Base-by-base conservation (phyloP, 1,284 basidiomycete species). In the Porphyrellus sp. region DNA sequence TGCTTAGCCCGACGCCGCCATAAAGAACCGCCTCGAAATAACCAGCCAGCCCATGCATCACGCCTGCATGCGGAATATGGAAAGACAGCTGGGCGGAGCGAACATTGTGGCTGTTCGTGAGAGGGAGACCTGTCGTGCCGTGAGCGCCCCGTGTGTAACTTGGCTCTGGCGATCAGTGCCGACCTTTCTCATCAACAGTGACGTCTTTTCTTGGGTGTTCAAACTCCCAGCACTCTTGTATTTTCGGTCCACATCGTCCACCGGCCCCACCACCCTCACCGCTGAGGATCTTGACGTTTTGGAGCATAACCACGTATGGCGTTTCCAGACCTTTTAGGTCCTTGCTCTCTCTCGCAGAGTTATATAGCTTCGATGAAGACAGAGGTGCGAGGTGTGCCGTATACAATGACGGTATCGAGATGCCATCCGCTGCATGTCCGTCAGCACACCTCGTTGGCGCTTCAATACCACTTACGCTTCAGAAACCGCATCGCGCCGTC, bases 151-250 rank as follows among this genome's bases (percentile, higher is more conserved):
- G 12, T 18, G 35, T 20, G 43, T 8, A 16, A 33, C 40, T 21
- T 2, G n/a, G 37, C 27, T 16, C 25, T 8, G 49, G 12, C 13
- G 20, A 55, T 24, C 43, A 21, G 31, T 24, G 24, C 35, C 54
- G 58, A 89, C 93, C 92, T 70, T 76, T 75, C 18, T 78, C 71
- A 68, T 93, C 85, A 6, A 93, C 70, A 0, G 90, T 81, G 1
- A 86, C 77, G 63, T 94, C 91, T 47, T 80, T 79, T 54, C 91
- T 75, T 1, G 94, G 94, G 74, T 99, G 97, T 60, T 93, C 93
- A 70, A 98, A 99, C 57, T 91, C 87, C 97, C 97, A 99, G 63
- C 94, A 97, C 62, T 94, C 91, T 70, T 99, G 97, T 28, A 98
- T 81, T 61, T 83, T 83, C 6, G 86, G 80, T 8, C 91, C 91